Percentiles rank a stretch among this genome's conserved stretches.
Conservation (phyloP, 2,329 filamentous ascomycete species). For the Intubia oerlemansii region DNA sequence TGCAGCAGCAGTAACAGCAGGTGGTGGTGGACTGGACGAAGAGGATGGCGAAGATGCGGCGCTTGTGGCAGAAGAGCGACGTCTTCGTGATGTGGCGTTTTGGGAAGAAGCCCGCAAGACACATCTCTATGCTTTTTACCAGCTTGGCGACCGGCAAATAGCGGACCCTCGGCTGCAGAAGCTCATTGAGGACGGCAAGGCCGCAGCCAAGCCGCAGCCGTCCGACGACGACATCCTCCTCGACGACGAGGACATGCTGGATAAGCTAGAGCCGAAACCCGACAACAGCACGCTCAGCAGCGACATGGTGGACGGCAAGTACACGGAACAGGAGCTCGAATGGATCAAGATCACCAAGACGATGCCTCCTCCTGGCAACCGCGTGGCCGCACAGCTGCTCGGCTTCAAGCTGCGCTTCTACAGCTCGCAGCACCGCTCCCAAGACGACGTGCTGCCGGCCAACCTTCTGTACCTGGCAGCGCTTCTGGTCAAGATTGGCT, state of each 20-base stretch:
- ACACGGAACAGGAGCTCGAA: slow-evolving; percentile 26
- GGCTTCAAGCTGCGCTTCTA: slow-evolving; percentile 97
- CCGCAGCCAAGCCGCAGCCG: too few relatives aligned
- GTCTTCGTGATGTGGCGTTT: slow-evolving; percentile 50
- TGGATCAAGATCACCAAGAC: slow-evolving; percentile 73
- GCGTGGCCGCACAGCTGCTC: slow-evolving; percentile 79
- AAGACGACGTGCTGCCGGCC: slow-evolving; percentile 63
- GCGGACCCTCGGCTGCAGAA: slow-evolving; percentile 33
- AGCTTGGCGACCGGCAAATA: slow-evolving; percentile 55
- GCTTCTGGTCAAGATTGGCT: slow-evolving; percentile 88
- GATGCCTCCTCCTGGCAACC: slow-evolving; percentile 66
- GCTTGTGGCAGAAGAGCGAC: slow-evolving; percentile 30
- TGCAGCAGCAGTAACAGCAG: too few relatives aligned
- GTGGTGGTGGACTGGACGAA: too few relatives aligned
- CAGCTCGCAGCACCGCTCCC: slow-evolving; percentile 48
- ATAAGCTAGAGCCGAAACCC: slow-evolving; percentile 17
- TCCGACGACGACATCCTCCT: slow-evolving; percentile 9
- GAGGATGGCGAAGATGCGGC: slow-evolving; percentile 57
- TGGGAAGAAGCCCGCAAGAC: slow-evolving; percentile 60
- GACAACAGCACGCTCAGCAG: slow-evolving; percentile 20
- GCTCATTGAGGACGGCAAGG: slow-evolving; percentile 21
- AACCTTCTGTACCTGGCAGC: slow-evolving; percentile 87
- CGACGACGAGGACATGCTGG: slow-evolving; percentile 9
- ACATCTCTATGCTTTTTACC: slow-evolving; percentile 72
- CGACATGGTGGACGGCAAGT: slow-evolving; percentile 20